phyloP scores from a whole-genome alignment of 345 rosid genomes.

The Sisymbrium altissimum region DNA sequence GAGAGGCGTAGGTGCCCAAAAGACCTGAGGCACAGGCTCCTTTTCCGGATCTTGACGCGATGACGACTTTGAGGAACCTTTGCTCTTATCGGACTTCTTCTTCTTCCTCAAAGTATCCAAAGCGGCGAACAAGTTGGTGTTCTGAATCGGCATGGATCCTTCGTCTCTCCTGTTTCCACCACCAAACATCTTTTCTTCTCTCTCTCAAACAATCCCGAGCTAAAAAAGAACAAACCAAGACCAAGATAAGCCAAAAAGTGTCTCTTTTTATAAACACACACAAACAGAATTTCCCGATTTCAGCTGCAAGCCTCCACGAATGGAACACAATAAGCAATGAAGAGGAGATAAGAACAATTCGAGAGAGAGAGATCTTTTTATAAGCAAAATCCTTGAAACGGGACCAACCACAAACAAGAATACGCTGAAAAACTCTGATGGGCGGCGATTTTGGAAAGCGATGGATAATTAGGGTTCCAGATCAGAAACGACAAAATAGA shows the following conservation, averaged over 20 bases:
- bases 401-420: not conserved
- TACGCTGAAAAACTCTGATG: not conserved
- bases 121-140: conserved; percentile 61
- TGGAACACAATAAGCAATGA: not conserved
- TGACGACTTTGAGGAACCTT: conserved; percentile 35
- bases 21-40: conserved; percentile 47
- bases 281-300: not conserved
- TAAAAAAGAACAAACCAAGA: not conserved
- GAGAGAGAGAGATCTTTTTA: conserved; percentile 7
- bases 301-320: not conserved
- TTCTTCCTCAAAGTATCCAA: conserved; percentile 49
- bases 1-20: conserved; percentile 56
- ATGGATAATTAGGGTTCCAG: conserved; percentile 20
- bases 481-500: not conserved
- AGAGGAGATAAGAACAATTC: not conserved
- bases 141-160: conserved; percentile 52
- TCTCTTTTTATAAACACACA: not conserved
- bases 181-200: conserved; percentile 42
- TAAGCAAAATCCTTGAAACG: not conserved
- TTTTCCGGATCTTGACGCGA: conserved; percentile 30
- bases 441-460: conserved; percentile 22
- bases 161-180: conserved; percentile 53
- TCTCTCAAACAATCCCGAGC: conserved; percentile 8
- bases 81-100: conserved; percentile 35
- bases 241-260: not conserved